Evolutionary conservation across 805 yeast species (phyloP).

Genomic region (Candida pini): DNA sequence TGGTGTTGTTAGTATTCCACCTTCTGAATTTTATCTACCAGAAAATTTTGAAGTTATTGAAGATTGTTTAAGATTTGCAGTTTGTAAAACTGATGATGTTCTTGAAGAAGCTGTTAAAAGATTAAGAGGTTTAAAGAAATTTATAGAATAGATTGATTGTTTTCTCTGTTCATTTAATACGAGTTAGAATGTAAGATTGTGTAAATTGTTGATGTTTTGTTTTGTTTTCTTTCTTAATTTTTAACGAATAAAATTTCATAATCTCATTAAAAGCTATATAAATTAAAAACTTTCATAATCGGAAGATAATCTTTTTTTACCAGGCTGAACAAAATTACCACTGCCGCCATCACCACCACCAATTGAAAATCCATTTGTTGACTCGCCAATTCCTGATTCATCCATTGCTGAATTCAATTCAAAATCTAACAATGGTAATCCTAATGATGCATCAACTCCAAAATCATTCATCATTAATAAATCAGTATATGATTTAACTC

Average conservation of each 20-base stretch:
- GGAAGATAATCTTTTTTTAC: slow-evolving; percentile 1
- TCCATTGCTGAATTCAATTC: too few relatives aligned
- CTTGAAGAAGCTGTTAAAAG: slow-evolving; percentile 78
- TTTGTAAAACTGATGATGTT: slow-evolving; percentile 84
- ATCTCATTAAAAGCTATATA: background rate
- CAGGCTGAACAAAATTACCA: slow-evolving; percentile 7
- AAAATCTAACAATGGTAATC: slow-evolving; percentile 59
- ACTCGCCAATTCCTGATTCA: too few relatives aligned
- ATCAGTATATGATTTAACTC: slow-evolving; percentile 24
- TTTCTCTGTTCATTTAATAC: background rate
- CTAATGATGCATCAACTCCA: slow-evolving; percentile 79
- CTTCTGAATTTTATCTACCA: slow-evolving; percentile 83
- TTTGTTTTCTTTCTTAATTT: background rate
- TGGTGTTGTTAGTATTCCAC: slow-evolving; percentile 96
- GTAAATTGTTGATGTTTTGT: background rate
- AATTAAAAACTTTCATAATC: background rate
- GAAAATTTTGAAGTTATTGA: slow-evolving; percentile 74
- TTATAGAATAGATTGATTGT: slow-evolving; percentile 30
- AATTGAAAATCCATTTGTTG: too few relatives aligned
- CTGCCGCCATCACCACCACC: slow-evolving; percentile 16
- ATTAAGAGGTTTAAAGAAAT: slow-evolving; percentile 64
- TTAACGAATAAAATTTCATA: background rate
- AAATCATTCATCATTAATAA: slow-evolving; percentile 42
- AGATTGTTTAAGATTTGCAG: slow-evolving; percentile 86
- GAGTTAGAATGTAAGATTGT: background rate